Evolutionary conservation across 2,329 filamentous ascomycete species (phyloP).

Genomic region (Neurospora crassa): DNA sequence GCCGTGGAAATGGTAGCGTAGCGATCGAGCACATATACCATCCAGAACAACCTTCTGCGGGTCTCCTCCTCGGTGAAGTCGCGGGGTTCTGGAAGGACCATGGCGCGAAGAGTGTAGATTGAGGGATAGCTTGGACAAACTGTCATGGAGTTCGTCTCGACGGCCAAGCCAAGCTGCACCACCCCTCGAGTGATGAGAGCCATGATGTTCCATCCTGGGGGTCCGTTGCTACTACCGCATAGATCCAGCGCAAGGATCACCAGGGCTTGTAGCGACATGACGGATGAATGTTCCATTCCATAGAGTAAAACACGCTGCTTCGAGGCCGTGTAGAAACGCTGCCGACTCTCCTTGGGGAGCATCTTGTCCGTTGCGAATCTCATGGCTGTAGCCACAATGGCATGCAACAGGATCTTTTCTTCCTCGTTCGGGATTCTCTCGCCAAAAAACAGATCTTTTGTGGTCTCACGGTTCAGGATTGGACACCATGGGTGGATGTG

Average conservation of each 20-base stretch:
- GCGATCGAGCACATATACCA: constrained; percentile 82
- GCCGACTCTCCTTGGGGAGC: constrained; percentile 62
- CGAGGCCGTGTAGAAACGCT: constrained; percentile 67
- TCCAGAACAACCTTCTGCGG: constrained; percentile 79
- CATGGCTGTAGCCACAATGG: constrained; percentile 81
- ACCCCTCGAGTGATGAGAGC: constrained; percentile 82
- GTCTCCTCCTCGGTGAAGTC: constrained; percentile 89
- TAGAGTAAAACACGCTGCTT: constrained; percentile 83
- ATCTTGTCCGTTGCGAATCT: constrained; percentile 72
- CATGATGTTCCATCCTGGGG: constrained; percentile 85
- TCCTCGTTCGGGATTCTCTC: constrained; percentile 67
- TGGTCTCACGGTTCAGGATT: constrained; percentile 77
- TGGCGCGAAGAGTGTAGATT: constrained; percentile 80
- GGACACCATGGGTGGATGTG: constrained; percentile 81
- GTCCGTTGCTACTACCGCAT: constrained; percentile 78
- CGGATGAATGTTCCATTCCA: constrained; percentile 80
- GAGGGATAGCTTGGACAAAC: constrained; percentile 73
- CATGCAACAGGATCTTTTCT: constrained; percentile 73
- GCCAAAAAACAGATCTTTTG: constrained; percentile 73
- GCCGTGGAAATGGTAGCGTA: constrained; percentile 87
- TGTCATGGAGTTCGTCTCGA: constrained; percentile 70
- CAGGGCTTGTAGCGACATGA: constrained; percentile 77
- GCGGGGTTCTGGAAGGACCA: constrained; percentile 71
- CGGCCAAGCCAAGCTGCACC: constrained; percentile 76
- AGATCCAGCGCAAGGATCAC: constrained; percentile 81